A percentile compares a stretch with the other conserved stretches of the same genome.
Conservation (phyloP, 169 alveolate genomes). For the Ichthyophthirius multifiliis region DNA sequence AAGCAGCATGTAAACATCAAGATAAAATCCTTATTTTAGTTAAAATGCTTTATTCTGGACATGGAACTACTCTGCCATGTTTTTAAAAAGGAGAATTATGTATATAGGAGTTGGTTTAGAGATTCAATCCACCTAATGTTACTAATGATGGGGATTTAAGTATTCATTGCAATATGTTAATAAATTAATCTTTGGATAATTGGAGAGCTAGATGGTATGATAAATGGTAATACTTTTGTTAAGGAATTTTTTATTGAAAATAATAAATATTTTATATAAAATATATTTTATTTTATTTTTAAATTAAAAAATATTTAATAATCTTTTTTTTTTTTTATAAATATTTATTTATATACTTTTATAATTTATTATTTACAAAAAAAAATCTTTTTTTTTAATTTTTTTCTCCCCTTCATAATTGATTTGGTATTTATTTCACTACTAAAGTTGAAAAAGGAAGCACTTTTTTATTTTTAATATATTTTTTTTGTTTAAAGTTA, state of each 20-base stretch:
- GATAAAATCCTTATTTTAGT: constrained; percentile 68
- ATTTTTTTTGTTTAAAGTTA: too few species aligned
- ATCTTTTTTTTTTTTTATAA: too few species aligned
- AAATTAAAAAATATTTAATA: too few species aligned
- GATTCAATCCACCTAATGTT: constrained; percentile 51
- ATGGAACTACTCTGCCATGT: constrained; percentile 68
- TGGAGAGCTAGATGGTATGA: constrained; percentile 74
- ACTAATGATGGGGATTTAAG: constrained; percentile 33
- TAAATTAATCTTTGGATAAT: constrained; percentile 61
- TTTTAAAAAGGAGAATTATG: constrained; percentile 50
- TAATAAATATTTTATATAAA: too few species aligned
- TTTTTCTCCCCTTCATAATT: too few species aligned
- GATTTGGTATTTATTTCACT: too few species aligned
- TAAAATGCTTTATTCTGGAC: constrained; percentile 71
- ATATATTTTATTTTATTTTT: too few species aligned
- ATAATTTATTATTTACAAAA: too few species aligned
- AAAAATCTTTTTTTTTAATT: too few species aligned
- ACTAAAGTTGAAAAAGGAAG: too few species aligned
- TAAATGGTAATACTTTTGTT: constrained; percentile 51
- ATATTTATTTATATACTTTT: too few species aligned
- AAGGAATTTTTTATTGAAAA: constrained; percentile 57
- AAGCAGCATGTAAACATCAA: constrained; percentile 55
- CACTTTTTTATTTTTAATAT: too few species aligned
- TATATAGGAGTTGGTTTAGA: constrained; percentile 42
- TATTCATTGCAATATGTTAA: constrained; percentile 45